A percentile compares a stretch with the other conserved stretches of the same genome.
Evolutionary conservation across 2,329 filamentous ascomycete species (phyloP).

Genomic region (Fonsecaea multimorphosa): DNA sequence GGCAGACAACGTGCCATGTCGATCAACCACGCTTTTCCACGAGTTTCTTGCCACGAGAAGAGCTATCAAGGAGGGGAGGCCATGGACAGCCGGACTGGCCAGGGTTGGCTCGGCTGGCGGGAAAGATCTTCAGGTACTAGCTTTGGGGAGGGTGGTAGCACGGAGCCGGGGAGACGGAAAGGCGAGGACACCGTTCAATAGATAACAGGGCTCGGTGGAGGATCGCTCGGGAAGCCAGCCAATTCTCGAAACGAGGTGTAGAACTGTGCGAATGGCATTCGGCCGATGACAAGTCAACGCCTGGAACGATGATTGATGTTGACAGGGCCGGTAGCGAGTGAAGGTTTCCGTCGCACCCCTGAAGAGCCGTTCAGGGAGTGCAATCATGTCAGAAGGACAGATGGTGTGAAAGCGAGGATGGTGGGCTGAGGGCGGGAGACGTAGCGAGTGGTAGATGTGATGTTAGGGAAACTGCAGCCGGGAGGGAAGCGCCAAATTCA

Average conservation of each 20-base stretch:
- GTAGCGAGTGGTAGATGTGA: neutral
- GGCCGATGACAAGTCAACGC: neutral
- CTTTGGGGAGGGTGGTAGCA: slow-evolving; percentile 2
- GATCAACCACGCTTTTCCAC: slow-evolving; percentile 10
- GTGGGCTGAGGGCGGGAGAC: neutral
- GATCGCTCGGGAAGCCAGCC: neutral
- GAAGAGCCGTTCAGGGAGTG: neutral
- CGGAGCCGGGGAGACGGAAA: slow-evolving; percentile 1
- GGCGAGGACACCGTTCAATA: neutral
- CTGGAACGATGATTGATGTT: neutral
- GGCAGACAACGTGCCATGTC: neutral
- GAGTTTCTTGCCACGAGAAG: slow-evolving; percentile 20
- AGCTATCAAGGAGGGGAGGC: neutral
- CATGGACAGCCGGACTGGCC: neutral
- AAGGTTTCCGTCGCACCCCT: neutral
- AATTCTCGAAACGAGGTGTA: slow-evolving; percentile 3
- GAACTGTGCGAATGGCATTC: neutral
- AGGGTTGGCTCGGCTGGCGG: slow-evolving; percentile 4
- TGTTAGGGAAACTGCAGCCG: slow-evolving; percentile 2
- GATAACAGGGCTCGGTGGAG: neutral
- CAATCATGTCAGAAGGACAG: neutral
- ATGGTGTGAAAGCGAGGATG: neutral
- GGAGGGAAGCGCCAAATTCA: neutral
- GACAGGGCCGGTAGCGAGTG: neutral
- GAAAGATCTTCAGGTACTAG: slow-evolving; percentile 28